Percentiles rank a stretch among this genome's conserved stretches.
Evolutionary conservation across 208 protist species (phyloP).

Genomic region (Crithidia sp.): DNA sequence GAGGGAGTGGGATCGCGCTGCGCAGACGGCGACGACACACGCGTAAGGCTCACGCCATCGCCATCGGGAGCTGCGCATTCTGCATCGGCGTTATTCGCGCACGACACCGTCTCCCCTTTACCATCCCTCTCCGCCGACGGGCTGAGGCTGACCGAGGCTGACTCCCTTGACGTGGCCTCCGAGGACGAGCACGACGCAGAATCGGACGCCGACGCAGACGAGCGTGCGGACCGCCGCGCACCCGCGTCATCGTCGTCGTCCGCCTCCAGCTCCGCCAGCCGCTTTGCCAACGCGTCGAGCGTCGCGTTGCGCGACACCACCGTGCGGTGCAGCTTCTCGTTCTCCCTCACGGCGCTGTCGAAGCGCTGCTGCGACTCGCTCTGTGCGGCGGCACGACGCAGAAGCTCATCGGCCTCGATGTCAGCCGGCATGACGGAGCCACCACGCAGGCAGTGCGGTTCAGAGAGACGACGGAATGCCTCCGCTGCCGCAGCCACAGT

Average conservation of each 20-base stretch:
- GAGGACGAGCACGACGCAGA: slow-evolving; percentile 3
- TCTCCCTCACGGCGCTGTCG: slow-evolving; percentile 46
- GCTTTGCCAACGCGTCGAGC: slow-evolving; percentile 49
- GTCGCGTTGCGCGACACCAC: slow-evolving; percentile 45
- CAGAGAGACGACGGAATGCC: slow-evolving; percentile 46
- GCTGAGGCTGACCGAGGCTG: slow-evolving; percentile 22
- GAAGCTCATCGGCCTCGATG: slow-evolving; percentile 38
- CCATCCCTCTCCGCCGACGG: slow-evolving; percentile 3
- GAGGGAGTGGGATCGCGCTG: neutral
- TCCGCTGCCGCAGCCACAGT: slow-evolving; percentile 30
- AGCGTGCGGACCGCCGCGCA: neutral
- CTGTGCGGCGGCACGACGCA: slow-evolving; percentile 36
- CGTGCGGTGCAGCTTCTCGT: slow-evolving; percentile 38
- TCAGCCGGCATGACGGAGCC: slow-evolving; percentile 39
- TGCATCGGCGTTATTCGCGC: neutral
- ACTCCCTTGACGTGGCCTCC: neutral
- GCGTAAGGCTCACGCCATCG: slow-evolving; percentile 18
- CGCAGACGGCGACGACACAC: slow-evolving; percentile 22
- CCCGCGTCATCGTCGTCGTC: slow-evolving; percentile 15
- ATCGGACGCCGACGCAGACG: slow-evolving; percentile 8
- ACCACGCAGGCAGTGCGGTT: slow-evolving; percentile 42
- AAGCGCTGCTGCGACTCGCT: slow-evolving; percentile 38
- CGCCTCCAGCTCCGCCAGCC: slow-evolving; percentile 60
- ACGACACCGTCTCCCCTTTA: neutral
- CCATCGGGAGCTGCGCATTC: neutral